Percentiles rank a stretch among this genome's conserved stretches.
These are phyloP conservation scores for Periconia digitata DNA, from an alignment of 2,329 filamentous ascomycete species.

Conservation along the genomic window DNA sequence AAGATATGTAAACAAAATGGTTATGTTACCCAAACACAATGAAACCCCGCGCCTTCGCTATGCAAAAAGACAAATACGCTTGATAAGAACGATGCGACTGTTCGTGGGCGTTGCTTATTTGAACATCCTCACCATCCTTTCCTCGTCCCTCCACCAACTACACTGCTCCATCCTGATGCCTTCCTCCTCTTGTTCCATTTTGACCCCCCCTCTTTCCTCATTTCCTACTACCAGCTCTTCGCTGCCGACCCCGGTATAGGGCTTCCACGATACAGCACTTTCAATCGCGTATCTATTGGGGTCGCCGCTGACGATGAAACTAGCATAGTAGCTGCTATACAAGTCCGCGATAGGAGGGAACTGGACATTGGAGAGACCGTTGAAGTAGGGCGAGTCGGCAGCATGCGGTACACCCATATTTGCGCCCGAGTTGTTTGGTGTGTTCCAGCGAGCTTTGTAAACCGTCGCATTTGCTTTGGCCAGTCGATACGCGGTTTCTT, in stretches of 20 bases:
- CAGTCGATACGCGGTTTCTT: constrained; percentile 32
- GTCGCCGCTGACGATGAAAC: constrained; percentile 38
- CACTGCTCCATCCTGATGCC: constrained; percentile 34
- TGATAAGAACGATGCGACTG: background rate
- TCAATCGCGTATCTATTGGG: constrained; percentile 31
- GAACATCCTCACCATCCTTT: constrained; percentile 30
- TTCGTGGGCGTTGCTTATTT: constrained; percentile 20
- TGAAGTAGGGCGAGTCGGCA: constrained; percentile 33
- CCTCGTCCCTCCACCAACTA: constrained; percentile 36
- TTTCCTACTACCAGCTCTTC: constrained; percentile 28
- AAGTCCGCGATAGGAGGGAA: constrained; percentile 33
- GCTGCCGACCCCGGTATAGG: constrained; percentile 20
- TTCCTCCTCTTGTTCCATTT: constrained; percentile 27
- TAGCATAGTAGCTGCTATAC: constrained; percentile 40
- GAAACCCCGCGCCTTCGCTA: background rate
- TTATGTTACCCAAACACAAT: no score
- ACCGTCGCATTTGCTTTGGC: constrained; percentile 25
- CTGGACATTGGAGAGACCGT: constrained; percentile 27
- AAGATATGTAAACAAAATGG: background rate
- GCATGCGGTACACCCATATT: constrained; percentile 38
- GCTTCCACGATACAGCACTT: constrained; percentile 31
- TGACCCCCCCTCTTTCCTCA: constrained; percentile 20
- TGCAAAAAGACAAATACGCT: background rate
- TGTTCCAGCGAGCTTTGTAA: constrained; percentile 41
- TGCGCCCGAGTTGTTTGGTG: constrained; percentile 28